Percentiles rank a stretch among this genome's conserved stretches.
Evolutionary conservation across 169 alveolate species (phyloP).

Genomic region (Neospora caninum): DNA sequence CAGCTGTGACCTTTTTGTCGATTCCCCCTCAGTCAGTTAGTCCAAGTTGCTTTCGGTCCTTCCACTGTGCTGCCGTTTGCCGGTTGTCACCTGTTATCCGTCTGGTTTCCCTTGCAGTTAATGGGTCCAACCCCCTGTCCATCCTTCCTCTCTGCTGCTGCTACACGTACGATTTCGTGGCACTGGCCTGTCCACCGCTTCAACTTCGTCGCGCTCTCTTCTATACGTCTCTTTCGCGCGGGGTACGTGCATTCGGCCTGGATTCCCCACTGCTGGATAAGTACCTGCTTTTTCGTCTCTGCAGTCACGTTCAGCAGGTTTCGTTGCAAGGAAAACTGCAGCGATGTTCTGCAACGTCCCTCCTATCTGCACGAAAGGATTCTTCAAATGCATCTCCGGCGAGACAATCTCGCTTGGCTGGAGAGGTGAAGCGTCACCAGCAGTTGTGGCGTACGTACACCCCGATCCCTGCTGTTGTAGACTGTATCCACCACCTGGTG

Average conservation of each 20-base stretch:
- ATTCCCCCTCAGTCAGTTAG: too few species aligned
- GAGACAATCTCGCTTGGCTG: background rate
- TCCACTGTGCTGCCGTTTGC: too few species aligned
- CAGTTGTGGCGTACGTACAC: constrained; percentile 38
- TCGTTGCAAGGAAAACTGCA: background rate
- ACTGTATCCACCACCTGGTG: constrained; percentile 50
- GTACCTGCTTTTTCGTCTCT: constrained; percentile 52
- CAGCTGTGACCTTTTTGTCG: too few species aligned
- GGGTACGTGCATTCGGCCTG: background rate
- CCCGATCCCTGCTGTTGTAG: constrained; percentile 48
- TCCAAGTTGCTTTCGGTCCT: too few species aligned
- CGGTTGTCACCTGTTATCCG: too few species aligned
- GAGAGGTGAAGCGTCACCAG: constrained; percentile 32
- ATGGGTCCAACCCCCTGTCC: constrained; percentile 51
- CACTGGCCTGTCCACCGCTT: constrained; percentile 45
- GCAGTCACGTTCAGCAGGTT: constrained; percentile 59
- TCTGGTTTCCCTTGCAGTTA: constrained; percentile 17
- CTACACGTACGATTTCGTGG: constrained; percentile 52
- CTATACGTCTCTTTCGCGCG: background rate
- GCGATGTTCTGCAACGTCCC: background rate
- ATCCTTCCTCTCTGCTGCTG: constrained; percentile 57
- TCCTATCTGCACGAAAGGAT: background rate
- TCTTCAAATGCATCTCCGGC: background rate
- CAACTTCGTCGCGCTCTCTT: constrained; percentile 45
- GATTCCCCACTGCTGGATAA: constrained; percentile 25